Evolutionary conservation across 2,329 filamentous ascomycete species (phyloP).

Genomic region (Clonostachys chloroleuca): DNA sequence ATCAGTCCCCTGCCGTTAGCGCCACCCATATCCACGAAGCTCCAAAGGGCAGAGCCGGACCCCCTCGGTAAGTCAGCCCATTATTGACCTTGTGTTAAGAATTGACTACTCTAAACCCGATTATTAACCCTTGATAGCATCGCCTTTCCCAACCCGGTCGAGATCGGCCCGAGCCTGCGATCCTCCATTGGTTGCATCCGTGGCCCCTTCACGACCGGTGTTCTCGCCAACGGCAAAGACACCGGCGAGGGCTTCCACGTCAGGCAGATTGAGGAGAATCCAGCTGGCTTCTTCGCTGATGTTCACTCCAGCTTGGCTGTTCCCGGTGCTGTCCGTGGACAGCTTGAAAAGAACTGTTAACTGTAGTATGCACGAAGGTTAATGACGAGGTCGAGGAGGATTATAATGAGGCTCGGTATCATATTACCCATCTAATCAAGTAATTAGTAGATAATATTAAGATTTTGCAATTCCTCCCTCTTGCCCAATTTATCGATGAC

Average conservation of each 20-base stretch:
- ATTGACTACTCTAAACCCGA: background rate
- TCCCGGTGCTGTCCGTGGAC: slow-evolving; percentile 47
- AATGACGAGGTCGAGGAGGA: slow-evolving; percentile 20
- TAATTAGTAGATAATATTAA: no score
- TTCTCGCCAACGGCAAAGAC: slow-evolving; percentile 18
- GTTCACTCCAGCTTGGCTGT: slow-evolving; percentile 42
- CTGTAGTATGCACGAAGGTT: slow-evolving; percentile 2
- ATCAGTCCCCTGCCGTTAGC: slow-evolving; percentile 42
- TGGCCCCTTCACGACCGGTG: slow-evolving; percentile 26
- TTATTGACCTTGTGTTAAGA: background rate
- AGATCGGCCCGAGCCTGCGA: slow-evolving; percentile 22
- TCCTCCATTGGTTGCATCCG: slow-evolving; percentile 33
- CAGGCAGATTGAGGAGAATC: slow-evolving; percentile 43
- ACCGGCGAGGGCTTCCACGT: slow-evolving; percentile 40
- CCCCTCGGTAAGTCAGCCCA: slow-evolving; percentile 31
- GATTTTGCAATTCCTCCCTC: no score
- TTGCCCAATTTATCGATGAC: no score
- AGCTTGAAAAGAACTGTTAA: slow-evolving; percentile 20
- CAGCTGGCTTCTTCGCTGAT: slow-evolving; percentile 46
- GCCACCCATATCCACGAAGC: slow-evolving; percentile 53
- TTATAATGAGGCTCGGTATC: slow-evolving; percentile 14
- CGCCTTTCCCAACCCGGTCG: slow-evolving; percentile 41
- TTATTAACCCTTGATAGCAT: slow-evolving; percentile 17
- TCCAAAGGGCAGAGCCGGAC: slow-evolving; percentile 35
- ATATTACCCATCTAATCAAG: background rate